These are phyloP conservation scores for Ormosia emarginata DNA, from an alignment of 306 rosid species.

Conservation along the genomic window DNA sequence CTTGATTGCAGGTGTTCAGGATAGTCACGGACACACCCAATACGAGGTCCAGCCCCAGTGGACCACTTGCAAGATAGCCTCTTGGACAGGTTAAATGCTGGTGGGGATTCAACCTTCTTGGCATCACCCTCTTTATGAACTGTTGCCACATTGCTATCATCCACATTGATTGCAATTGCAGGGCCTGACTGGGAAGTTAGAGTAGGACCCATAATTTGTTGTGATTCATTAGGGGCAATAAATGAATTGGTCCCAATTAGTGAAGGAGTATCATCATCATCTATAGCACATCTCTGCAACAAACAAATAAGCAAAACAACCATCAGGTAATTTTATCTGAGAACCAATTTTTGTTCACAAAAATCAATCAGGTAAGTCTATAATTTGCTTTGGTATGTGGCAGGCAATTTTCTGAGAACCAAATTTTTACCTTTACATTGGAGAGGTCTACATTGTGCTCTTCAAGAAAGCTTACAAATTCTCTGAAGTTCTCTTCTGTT, in stretches of 20 bases:
- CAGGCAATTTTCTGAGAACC: neutral
- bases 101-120: neutral
- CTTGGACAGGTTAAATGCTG: conserved; percentile 28
- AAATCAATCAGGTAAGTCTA: neutral
- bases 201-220: conserved; percentile 17
- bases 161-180: neutral
- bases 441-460: conserved; percentile 82
- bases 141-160: conserved; percentile 21
- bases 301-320: neutral
- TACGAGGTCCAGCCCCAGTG: conserved; percentile 80
- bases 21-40: conserved; percentile 92
- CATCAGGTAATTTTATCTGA: neutral
- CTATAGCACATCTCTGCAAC: conserved; percentile 65
- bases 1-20: conserved; percentile 65
- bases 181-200: conserved; percentile 16
- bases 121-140: conserved; percentile 23
- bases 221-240: conserved; percentile 19
- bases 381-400: neutral
- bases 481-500: conserved; percentile 84
- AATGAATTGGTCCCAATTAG: conserved; percentile 30
- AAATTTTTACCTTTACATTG: conserved; percentile 62
- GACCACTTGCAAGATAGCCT: conserved; percentile 80
- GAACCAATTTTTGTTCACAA: neutral
- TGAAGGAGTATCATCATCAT: conserved; percentile 61
- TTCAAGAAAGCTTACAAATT: conserved; percentile 69